These are phyloP conservation scores for Umbellularia californica DNA, from an alignment of 164 flowering plant genomes.

Conservation along the genomic window DNA sequence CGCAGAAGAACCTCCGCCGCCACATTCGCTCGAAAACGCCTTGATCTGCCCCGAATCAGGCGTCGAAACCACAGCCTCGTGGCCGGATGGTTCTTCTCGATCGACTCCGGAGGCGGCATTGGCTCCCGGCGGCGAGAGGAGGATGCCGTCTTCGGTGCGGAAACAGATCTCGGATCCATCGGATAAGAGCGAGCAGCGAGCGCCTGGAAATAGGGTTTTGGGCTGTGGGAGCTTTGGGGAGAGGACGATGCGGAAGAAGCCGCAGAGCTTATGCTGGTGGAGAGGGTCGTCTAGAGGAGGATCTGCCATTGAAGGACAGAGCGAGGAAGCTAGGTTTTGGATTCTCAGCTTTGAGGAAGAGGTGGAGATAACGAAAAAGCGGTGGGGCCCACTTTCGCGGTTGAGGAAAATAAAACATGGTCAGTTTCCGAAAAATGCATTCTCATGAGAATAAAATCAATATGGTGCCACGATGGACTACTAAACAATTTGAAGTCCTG, in stretches of 20 bases:
- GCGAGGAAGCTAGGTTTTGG: conserved; percentile 10
- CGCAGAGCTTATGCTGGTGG: conserved; percentile 56
- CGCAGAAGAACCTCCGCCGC: not conserved
- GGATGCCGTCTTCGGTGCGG: conserved; percentile 20
- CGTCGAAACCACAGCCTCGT: not conserved
- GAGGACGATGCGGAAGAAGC: conserved; percentile 53
- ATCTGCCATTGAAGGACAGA: conserved; percentile 7
- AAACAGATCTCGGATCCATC: conserved; percentile 17
- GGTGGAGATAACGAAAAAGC: too few species aligned
- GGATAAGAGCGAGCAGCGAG: conserved; percentile 14
- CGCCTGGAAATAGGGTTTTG: conserved; percentile 16
- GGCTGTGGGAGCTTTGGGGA: conserved; percentile 2
- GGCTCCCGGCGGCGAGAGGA: conserved; percentile 2
- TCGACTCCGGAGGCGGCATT: not conserved
- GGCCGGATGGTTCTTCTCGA: not conserved
- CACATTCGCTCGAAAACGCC: conserved; percentile 4
- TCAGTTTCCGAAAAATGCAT: too few species aligned
- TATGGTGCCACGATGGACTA: too few species aligned
- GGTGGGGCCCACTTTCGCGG: too few species aligned
- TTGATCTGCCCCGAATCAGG: conserved; percentile 11
- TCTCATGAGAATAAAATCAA: too few species aligned
- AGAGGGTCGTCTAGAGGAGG: conserved; percentile 6
- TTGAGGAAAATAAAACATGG: too few species aligned
- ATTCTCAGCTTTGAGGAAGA: not conserved
- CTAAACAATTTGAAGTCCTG: too few species aligned